These are phyloP conservation scores for Ophiostoma perfectum DNA, from an alignment of 2,329 filamentous ascomycete species.

Conservation along the genomic window DNA sequence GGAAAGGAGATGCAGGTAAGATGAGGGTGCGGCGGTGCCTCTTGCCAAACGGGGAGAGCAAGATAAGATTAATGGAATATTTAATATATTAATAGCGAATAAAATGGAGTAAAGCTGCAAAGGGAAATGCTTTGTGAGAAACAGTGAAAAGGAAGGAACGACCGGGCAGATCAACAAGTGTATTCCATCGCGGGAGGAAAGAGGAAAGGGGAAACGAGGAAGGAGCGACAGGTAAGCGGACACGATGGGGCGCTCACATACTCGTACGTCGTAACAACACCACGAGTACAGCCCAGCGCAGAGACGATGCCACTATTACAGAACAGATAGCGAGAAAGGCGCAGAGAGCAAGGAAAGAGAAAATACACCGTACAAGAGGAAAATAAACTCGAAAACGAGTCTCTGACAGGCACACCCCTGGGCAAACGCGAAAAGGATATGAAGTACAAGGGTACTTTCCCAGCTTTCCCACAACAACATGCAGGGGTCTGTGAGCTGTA, in stretches of 20 bases:
- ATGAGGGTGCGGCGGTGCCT: conserved; percentile 10
- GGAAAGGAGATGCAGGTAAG: conserved; percentile 1
- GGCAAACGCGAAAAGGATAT: conserved; percentile 9
- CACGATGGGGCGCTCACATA: no score
- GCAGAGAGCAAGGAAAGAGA: neutral
- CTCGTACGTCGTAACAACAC: neutral
- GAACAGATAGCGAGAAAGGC: neutral
- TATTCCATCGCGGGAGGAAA: neutral
- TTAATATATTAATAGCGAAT: neutral
- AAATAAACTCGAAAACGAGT: neutral
- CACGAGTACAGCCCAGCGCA: no score
- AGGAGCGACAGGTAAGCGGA: conserved; percentile 4
- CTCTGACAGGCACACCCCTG: conserved; percentile 8
- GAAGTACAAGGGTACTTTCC: neutral
- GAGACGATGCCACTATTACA: no score
- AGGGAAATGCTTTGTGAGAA: neutral
- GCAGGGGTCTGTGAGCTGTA: conserved; percentile 9
- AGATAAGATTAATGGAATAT: neutral
- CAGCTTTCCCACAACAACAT: neutral
- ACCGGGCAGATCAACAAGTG: neutral
- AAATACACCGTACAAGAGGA: neutral
- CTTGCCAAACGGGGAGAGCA: conserved; percentile 6
- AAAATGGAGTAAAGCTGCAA: neutral
- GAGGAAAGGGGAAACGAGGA: neutral
- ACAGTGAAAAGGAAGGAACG: conserved; percentile 2